Conservation (phyloP, 1,139 yeast species). For the Nakaseomyces nivariensis region DNA sequence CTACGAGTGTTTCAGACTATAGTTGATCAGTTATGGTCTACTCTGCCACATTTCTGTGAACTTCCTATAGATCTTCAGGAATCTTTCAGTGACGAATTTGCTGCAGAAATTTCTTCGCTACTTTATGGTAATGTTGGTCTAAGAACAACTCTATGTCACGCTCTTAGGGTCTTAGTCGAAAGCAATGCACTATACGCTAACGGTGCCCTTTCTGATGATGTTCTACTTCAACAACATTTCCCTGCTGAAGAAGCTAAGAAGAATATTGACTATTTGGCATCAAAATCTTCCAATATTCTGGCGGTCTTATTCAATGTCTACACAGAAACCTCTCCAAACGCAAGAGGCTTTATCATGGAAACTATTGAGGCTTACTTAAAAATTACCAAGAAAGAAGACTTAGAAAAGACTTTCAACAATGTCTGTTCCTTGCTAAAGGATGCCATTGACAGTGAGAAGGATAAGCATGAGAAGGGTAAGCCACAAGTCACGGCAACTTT, state of each 20-base stretch:
- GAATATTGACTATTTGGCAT: conserved; percentile 52
- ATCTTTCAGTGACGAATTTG: conserved; percentile 67
- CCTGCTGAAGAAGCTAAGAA: conserved; percentile 45
- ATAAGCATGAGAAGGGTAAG: conserved; percentile 22
- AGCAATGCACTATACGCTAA: conserved; percentile 56
- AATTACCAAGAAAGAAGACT: conserved; percentile 57
- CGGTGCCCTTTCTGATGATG: conserved; percentile 49
- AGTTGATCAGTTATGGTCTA: conserved; percentile 84
- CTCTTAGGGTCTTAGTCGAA: conserved; percentile 68
- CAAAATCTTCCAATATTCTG: conserved; percentile 62
- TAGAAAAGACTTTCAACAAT: conserved; percentile 70
- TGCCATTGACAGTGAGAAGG: conserved; percentile 57
- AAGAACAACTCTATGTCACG: conserved; percentile 73
- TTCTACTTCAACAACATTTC: conserved; percentile 50
- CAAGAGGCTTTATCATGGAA: conserved; percentile 76
- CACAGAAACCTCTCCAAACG: conserved; percentile 73
- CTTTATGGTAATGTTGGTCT: conserved; percentile 67
- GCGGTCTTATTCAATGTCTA: conserved; percentile 88
- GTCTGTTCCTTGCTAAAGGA: conserved; percentile 70
- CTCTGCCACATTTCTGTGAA: conserved; percentile 82
- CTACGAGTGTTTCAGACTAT: conserved; percentile 71
- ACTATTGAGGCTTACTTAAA: conserved; percentile 74
- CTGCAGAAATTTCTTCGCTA: conserved; percentile 62
- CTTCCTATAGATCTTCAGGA: conserved; percentile 62
- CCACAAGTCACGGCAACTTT: conserved; percentile 63